These are phyloP conservation scores for Globisporangium orthogonon DNA, from an alignment of 352 stramenopile genomes.

Conservation along the genomic window DNA sequence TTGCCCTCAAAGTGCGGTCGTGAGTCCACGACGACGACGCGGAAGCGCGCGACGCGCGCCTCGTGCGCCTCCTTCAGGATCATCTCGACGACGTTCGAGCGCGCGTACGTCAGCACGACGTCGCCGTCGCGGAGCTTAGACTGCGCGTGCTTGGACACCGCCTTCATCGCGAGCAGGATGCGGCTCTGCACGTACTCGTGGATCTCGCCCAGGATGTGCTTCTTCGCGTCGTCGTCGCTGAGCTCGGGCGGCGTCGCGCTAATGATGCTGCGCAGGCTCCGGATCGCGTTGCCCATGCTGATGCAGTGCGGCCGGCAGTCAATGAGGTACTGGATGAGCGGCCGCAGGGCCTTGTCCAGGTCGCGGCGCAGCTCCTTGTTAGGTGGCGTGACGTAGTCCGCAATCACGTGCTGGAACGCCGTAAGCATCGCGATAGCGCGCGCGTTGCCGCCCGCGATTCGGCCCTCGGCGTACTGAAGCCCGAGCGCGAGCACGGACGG, in stretches of 20 bases:
- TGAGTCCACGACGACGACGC: conserved; percentile 94
- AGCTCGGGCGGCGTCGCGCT: conserved; percentile 82
- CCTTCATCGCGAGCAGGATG: conserved; percentile 89
- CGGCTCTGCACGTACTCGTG: conserved; percentile 92
- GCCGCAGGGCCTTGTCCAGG: conserved; percentile 87
- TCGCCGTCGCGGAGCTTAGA: conserved; percentile 90
- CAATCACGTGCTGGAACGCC: conserved; percentile 87
- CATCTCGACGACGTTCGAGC: conserved; percentile 89
- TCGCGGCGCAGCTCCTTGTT: conserved; percentile 81
- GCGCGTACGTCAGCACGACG: conserved; percentile 94
- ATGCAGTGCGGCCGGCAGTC: conserved; percentile 92
- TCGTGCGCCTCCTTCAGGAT: conserved; percentile 61
- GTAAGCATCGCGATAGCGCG: conserved; percentile 93
- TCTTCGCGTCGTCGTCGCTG: conserved; percentile 81
- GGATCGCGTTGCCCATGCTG: conserved; percentile 95
- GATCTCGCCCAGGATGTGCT: conserved; percentile 86
- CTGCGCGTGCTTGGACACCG: conserved; percentile 84
- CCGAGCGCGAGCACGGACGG: conserved; percentile 88
- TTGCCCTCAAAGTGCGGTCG: conserved; percentile 82
- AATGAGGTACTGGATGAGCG: conserved; percentile 93
- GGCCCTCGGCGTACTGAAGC: conserved; percentile 88
- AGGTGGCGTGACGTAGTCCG: conserved; percentile 82
- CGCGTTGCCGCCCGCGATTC: conserved; percentile 88
- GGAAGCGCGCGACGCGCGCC: conserved; percentile 46
- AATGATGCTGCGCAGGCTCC: conserved; percentile 86